Evolutionary conservation across 2,329 filamentous ascomycete genomes (phyloP), one percentile per base, ranked within the genome.

Genomic region (Fusarium nanum): DNA sequence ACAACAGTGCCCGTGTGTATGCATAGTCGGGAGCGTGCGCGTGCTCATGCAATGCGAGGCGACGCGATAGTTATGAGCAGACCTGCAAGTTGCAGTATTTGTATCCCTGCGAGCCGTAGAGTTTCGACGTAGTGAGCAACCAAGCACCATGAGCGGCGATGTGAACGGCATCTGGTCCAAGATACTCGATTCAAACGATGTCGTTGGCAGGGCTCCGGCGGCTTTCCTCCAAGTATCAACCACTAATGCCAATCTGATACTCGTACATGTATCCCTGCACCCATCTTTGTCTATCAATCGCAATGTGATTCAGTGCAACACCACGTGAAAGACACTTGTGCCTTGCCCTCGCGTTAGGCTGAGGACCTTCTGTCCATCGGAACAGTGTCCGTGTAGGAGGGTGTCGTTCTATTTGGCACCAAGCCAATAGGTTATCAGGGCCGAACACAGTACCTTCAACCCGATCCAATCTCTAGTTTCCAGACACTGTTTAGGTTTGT

Each of bases 351-450:
- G 64, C 64, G 47, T 57, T 59, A 45, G 45, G 47, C 46, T 34
- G 23, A 62, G 62, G 53, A 40, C 58, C 49, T 56, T 64, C 52
- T 58, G 46, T 71, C 34, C 49, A 57, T 40, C 23, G 40, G 53
- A 65, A 40, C 34, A 65, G 50, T 55, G 42, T 49, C 53, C 28
- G 55, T 42, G 18, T 41, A 44, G 48, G 55, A 69, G 56, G 68
- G 68, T 71, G 68, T 65, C 48, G 56, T 49, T 65, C 52, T 50
- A 37, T 64, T 71, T 69, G 56, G 68, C 60, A 69, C 60, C 41
- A 57, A 61, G 64, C 53, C 58, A 55, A 55, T 53, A 57, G 32
- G 52, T 65, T 48, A 64, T 56, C 49, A 49, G 56, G 37, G 48
- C 53, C 45, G 59, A 48, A 32, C 22, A 52, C 48, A 40, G 42